Conservation (phyloP, 2,329 filamentous ascomycete genomes). For the Calonectria hawksworthii region DNA sequence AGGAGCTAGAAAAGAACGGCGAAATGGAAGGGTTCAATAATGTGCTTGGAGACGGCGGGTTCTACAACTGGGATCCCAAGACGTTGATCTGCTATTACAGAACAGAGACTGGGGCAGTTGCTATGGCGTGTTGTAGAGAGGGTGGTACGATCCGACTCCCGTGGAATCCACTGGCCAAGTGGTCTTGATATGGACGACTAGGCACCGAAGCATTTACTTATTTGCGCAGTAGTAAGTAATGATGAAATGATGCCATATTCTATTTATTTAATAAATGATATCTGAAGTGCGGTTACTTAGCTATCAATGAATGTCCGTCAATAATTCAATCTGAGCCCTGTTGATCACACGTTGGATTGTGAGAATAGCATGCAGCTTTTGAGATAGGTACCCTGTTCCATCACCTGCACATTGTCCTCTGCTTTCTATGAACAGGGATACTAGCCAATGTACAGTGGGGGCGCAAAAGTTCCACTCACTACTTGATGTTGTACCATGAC, state of each 20-base stretch:
- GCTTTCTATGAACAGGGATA: too few relatives aligned
- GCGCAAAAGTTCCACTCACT: too few relatives aligned
- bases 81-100: conserved; percentile 27
- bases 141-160: conserved; percentile 29
- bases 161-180: conserved; percentile 30
- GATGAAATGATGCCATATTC: neutral
- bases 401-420: too few relatives aligned
- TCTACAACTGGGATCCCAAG: conserved; percentile 25
- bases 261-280: neutral
- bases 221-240: too few relatives aligned
- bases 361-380: too few relatives aligned
- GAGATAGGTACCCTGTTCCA: too few relatives aligned
- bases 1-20: conserved; percentile 26
- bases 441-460: too few relatives aligned
- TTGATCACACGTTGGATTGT: too few relatives aligned
- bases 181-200: conserved; percentile 11
- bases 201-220: too few relatives aligned
- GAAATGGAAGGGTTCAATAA: conserved; percentile 21
- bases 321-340: too few relatives aligned
- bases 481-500: too few relatives aligned
- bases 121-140: conserved; percentile 18
- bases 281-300: neutral
- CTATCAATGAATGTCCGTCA: neutral
- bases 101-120: conserved; percentile 21
- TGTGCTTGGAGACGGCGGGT: conserved; percentile 18